Percentiles rank a stretch among this genome's conserved stretches.
Conservation (phyloP, 768 basidiomycete species). For the Russula virescens region DNA sequence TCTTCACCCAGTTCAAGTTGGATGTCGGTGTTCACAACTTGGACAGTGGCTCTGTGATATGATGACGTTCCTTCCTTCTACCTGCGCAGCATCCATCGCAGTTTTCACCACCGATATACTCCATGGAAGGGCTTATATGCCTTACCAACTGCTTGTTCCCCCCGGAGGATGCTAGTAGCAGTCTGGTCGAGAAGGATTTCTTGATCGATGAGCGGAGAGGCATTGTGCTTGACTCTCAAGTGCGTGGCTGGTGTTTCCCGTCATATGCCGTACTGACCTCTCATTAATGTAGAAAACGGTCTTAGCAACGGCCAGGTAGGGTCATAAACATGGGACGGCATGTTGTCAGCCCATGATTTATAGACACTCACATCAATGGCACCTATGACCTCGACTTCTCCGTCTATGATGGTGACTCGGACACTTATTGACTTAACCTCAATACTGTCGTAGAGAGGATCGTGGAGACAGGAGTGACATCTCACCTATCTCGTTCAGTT, state of each 20-base stretch:
- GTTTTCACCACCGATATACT: background rate
- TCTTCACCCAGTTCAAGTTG: no score
- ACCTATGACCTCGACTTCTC: conserved; percentile 87
- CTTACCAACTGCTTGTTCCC: conserved; percentile 85
- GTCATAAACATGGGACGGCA: conserved; percentile 69
- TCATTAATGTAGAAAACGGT: conserved; percentile 53
- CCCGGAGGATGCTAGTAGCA: conserved; percentile 76
- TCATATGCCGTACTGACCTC: conserved; percentile 3
- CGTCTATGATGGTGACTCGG: conserved; percentile 68
- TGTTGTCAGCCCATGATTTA: conserved; percentile 79
- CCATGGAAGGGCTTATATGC: conserved; percentile 51
- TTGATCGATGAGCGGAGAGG: conserved; percentile 78
- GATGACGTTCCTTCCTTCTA: background rate
- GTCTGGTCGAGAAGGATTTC: conserved; percentile 63
- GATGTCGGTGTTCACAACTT: no score
- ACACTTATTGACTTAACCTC: conserved; percentile 61
- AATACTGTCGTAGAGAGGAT: conserved; percentile 68
- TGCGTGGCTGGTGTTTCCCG: conserved; percentile 22
- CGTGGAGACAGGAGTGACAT: conserved; percentile 83
- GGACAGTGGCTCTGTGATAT: background rate
- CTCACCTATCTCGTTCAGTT: conserved; percentile 45
- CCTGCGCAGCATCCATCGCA: background rate
- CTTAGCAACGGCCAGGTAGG: conserved; percentile 57
- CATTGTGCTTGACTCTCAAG: conserved; percentile 71
- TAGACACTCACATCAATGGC: conserved; percentile 89